phyloP scores from a whole-genome alignment of 495 filamentous ascomycete species.

The Penicillium fimorum region DNA sequence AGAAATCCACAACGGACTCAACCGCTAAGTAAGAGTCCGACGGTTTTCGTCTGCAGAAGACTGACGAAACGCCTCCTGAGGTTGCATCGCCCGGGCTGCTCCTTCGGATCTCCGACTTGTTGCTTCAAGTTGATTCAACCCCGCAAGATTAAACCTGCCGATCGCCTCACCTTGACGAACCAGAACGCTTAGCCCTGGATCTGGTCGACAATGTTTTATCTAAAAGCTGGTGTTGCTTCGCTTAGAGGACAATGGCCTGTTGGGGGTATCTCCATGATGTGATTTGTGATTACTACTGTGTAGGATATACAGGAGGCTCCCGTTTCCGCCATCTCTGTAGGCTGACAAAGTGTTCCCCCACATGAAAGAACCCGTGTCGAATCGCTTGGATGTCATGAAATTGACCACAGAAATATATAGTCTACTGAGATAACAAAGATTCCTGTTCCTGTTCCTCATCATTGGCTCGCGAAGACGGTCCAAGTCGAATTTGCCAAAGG shows the following conservation, averaged over 20 bases:
- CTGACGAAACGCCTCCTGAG: slow-evolving; percentile 7
- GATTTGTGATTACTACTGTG: not conserved
- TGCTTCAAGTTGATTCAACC: slow-evolving; percentile 10
- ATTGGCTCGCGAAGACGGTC: not conserved
- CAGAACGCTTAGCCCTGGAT: slow-evolving; percentile 1
- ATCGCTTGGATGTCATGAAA: not conserved
- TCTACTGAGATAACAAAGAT: slow-evolving; percentile 5
- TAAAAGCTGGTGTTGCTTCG: not conserved
- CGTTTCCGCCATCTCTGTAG: not conserved
- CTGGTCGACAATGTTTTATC: not conserved
- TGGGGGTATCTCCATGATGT: not conserved
- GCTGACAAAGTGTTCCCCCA: not conserved
- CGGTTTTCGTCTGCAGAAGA: slow-evolving; percentile 11
- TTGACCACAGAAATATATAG: not conserved
- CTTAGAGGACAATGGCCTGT: not conserved
- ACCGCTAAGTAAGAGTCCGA: slow-evolving; percentile 4
- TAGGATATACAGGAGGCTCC: not conserved
- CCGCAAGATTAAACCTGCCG: slow-evolving; percentile 21
- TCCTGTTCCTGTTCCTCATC: slow-evolving; percentile 21
- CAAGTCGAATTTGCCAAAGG: slow-evolving; percentile 17
- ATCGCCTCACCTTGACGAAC: slow-evolving; percentile 15
- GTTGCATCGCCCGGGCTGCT: slow-evolving; percentile 22
- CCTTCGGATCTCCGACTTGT: slow-evolving; percentile 23
- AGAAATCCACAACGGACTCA: not conserved
- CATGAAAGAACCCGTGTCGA: not conserved